phyloP scores from a whole-genome alignment of 352 stramenopile species.

The Globisporangium emineosum region DNA sequence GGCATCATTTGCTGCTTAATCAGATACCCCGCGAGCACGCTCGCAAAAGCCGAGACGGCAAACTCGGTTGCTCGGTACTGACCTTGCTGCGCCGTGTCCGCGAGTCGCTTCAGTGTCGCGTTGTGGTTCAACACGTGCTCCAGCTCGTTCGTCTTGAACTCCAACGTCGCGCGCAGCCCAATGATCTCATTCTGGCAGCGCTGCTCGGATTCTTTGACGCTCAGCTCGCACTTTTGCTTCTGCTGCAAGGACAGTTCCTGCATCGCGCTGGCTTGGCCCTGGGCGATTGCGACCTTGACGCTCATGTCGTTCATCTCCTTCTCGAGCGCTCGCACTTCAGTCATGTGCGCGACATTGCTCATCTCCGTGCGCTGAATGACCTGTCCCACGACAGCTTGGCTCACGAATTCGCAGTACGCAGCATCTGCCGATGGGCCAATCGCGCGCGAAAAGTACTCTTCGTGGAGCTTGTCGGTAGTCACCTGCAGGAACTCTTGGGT shows the following conservation, averaged over 20 bases:
- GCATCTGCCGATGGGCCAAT: conserved; percentile 75
- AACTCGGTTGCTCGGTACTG: conserved; percentile 87
- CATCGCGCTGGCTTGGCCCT: conserved; percentile 81
- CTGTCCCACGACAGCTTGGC: conserved; percentile 61
- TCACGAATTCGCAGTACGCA: conserved; percentile 84
- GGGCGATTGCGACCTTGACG: conserved; percentile 75
- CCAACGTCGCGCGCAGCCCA: conserved; percentile 59
- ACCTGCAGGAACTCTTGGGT: conserved; percentile 61
- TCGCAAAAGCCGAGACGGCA: conserved; percentile 61
- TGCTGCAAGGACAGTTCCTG: conserved; percentile 74
- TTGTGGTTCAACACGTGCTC: conserved; percentile 88
- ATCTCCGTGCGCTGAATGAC: conserved; percentile 78
- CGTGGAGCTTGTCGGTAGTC: conserved; percentile 45
- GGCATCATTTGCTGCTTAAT: conserved; percentile 80
- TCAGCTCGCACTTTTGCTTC: conserved; percentile 74
- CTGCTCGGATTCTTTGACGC: conserved; percentile 73
- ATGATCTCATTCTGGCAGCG: conserved; percentile 66
- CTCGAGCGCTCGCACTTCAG: conserved; percentile 70
- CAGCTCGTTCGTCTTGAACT: conserved; percentile 87
- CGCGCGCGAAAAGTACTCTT: conserved; percentile 56
- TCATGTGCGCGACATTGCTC: conserved; percentile 73
- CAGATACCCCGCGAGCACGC: conserved; percentile 75
- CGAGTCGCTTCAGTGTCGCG: conserved; percentile 80
- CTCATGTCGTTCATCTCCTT: conserved; percentile 80
- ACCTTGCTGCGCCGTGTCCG: conserved; percentile 80